Base-by-base conservation (phyloP, 2,329 filamentous ascomycete genomes). In the Coccinonectria pachysandricola region DNA sequence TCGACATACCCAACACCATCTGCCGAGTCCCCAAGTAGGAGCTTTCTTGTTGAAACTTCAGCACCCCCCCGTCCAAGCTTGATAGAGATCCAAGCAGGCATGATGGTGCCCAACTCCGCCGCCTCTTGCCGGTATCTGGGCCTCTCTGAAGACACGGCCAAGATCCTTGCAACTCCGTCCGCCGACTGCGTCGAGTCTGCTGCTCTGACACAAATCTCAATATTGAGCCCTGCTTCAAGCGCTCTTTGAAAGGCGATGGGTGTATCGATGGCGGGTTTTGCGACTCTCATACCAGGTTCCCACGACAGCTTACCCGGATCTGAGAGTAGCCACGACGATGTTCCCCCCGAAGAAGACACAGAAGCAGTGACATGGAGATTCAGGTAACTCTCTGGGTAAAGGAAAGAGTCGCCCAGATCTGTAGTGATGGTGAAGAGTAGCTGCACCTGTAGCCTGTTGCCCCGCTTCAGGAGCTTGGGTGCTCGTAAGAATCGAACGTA, bases 341-440 rank as follows among this genome's bases (percentile, higher is more conserved):
- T 32, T 2, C 38, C 42, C 14, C 36, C 34, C 2, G 28, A 26
- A 6, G 34, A 37, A 4, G 31, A 38, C 12, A 43, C 40, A 5
- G 54, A 36, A 6, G 54, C 50, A 7, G 48, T 47, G 12, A 58
- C 53, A 10, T 51, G 45, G 3, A 74, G 49, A 9, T 55, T 50
- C n/a, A 72, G 32, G 4, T 65, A 57, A 11, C 47, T 43, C 9
- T 54, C 49, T 1, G 64, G 62, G n/a, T 39, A 50, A 8, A 74
- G 57, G 25, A 69, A 69, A 1, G 65, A 56, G 40, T 75, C 70
- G 16, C 69, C 66, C 2, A 74, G 56, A 32, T 75, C 69, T 8
- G 68, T 74, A 8, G 66, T 71, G 37, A 75, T 62, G 32, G 67
- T 64, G 34, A 75, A 50, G 2, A 69, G 53, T 4, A 74, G 42